phyloP scores from a whole-genome alignment of 257 asterid species.

The Ballota nigra region DNA sequence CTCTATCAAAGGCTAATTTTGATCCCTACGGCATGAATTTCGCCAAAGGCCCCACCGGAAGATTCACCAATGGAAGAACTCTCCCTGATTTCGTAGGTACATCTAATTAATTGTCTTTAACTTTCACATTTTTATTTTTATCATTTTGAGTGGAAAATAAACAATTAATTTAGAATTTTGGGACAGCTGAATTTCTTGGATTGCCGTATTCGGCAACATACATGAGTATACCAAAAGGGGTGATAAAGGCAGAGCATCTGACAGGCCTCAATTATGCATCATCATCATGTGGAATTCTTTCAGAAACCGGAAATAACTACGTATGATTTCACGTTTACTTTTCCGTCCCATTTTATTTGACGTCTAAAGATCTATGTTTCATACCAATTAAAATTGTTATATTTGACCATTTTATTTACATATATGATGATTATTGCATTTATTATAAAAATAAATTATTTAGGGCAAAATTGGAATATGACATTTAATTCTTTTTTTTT shows the following conservation, averaged over 20 bases:
- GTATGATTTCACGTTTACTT: background rate
- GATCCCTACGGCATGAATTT: conserved; percentile 1
- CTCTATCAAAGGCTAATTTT: background rate
- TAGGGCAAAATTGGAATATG: too few species aligned
- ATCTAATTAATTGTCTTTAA: too few species aligned
- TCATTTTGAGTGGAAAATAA: background rate
- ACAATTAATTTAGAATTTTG: background rate
- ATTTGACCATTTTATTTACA: too few species aligned
- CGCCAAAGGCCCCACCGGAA: background rate
- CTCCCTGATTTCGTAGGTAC: conserved; percentile 5
- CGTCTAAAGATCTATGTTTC: too few species aligned
- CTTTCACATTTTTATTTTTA: too few species aligned
- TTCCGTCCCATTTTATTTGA: too few species aligned
- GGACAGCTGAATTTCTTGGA: background rate
- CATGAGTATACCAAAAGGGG: background rate
- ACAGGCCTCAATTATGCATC: conserved; percentile 4
- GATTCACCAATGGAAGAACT: conserved; percentile 13
- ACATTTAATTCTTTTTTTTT: too few species aligned
- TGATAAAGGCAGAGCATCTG: background rate
- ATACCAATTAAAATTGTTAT: too few species aligned
- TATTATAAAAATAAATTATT: too few species aligned
- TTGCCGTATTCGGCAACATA: background rate
- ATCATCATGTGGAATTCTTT: background rate
- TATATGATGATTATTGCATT: too few species aligned
- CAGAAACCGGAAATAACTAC: background rate